A percentile compares a stretch with the other conserved stretches of the same genome.
These are phyloP conservation scores for Pisolithus sp. DNA, from an alignment of 768 basidiomycete species.

Conservation along the genomic window DNA sequence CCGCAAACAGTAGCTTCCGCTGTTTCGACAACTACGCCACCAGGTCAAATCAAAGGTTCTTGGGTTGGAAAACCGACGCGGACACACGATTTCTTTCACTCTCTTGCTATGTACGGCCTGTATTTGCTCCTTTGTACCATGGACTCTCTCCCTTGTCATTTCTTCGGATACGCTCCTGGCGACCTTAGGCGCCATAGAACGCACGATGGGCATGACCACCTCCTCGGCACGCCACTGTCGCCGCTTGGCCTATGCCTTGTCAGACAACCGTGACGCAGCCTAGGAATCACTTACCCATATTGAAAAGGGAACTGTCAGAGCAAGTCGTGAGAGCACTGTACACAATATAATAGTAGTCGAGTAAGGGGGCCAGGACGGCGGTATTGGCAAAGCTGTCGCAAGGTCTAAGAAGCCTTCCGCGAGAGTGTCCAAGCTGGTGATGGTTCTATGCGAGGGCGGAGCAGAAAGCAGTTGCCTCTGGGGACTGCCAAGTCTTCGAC, in stretches of 20 bases:
- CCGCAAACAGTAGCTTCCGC: constrained; percentile 52
- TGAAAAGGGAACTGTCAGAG: constrained; percentile 59
- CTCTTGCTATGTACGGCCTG: constrained; percentile 43
- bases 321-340: constrained; percentile 54
- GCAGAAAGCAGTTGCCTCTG: constrained; percentile 3
- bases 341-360: constrained; percentile 69
- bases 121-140: constrained; percentile 48
- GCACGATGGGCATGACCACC: constrained; percentile 50
- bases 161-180: constrained; percentile 29
- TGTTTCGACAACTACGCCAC: constrained; percentile 42
- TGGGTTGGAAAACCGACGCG: neutral
- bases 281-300: constrained; percentile 52
- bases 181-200: constrained; percentile 38
- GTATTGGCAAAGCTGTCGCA: constrained; percentile 66
- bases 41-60: constrained; percentile 1
- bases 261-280: constrained; percentile 3
- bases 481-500: constrained; percentile 5
- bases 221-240: constrained; percentile 57
- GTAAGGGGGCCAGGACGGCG: constrained; percentile 62
- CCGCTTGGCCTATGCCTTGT: constrained; percentile 45
- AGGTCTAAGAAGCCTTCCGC: constrained; percentile 71
- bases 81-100: constrained; percentile 40
- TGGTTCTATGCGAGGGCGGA: constrained; percentile 12
- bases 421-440: constrained; percentile 28
- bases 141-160: constrained; percentile 53